phyloP scores from a whole-genome alignment of 1,284 basidiomycete genomes.

The Chiua sp. region DNA sequence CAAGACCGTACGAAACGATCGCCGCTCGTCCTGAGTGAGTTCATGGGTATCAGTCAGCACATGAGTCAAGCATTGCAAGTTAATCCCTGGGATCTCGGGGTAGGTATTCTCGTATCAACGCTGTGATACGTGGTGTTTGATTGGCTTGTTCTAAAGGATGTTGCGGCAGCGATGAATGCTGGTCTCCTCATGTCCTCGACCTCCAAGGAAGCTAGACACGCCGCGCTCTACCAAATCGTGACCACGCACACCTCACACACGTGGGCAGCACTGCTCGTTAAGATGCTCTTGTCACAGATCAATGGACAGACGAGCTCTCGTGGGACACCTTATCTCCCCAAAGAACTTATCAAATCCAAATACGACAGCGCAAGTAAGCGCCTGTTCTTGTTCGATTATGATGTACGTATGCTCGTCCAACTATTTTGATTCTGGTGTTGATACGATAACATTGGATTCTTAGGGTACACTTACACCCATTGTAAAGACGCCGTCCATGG shows the following conservation, averaged over 20 bases:
- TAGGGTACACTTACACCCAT: constrained; percentile 97
- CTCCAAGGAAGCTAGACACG: constrained; percentile 84
- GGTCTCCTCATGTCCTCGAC: constrained; percentile 82
- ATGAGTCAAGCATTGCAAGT: constrained; percentile 86
- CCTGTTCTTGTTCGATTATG: constrained; percentile 96
- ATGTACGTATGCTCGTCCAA: constrained; percentile 56
- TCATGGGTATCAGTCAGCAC: constrained; percentile 94
- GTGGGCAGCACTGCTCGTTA: constrained; percentile 93
- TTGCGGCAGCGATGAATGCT: constrained; percentile 93
- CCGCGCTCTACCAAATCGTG: constrained; percentile 81
- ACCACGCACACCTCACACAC: constrained; percentile 95
- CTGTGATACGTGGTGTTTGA: neutral
- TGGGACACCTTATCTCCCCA: constrained; percentile 86
- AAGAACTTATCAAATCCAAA: constrained; percentile 61
- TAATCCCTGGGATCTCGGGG: constrained; percentile 90
- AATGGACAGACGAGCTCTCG: constrained; percentile 84
- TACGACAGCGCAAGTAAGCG: constrained; percentile 84
- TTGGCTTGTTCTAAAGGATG: constrained; percentile 58
- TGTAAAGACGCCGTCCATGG: constrained; percentile 92
- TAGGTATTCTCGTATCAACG: constrained; percentile 31
- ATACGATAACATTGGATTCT: neutral
- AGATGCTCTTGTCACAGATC: constrained; percentile 87
- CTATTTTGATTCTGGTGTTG: neutral
- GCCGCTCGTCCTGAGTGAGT: constrained; percentile 93
- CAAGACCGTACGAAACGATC: constrained; percentile 85